phyloP scores from a whole-genome alignment of 2,329 filamentous ascomycete species.

The Boeremia lycopersici region DNA sequence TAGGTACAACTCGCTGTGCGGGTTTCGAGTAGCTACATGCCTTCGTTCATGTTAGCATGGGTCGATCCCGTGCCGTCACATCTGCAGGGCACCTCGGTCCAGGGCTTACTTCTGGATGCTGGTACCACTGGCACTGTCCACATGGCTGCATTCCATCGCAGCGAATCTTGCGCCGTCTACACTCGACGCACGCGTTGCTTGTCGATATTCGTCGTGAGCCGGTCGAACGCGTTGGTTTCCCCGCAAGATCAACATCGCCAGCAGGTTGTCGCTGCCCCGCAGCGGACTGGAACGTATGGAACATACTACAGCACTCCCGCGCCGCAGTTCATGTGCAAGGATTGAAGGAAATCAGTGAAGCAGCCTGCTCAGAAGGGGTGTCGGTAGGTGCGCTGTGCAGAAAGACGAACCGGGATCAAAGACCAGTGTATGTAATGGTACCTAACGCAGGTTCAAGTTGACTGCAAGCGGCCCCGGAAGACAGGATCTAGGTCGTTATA shows the following conservation, averaged over 20 bases:
- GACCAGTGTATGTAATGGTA: constrained; percentile 19
- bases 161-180: constrained; percentile 80
- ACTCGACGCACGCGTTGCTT: constrained; percentile 73
- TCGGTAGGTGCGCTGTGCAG: constrained; percentile 16
- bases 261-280: constrained; percentile 40
- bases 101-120: constrained; percentile 66
- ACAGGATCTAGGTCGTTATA: constrained; percentile 24
- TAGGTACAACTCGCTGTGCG: constrained; percentile 75
- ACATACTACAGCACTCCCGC: constrained; percentile 44
- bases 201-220: constrained; percentile 55
- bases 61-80: not conserved
- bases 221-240: constrained; percentile 44
- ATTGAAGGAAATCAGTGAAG: constrained; percentile 16
- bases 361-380: constrained; percentile 9
- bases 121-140: constrained; percentile 81
- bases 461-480: constrained; percentile 11
- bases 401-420: constrained; percentile 6
- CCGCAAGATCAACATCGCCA: constrained; percentile 41
- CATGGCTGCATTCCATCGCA: constrained; percentile 84
- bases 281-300: constrained; percentile 53
- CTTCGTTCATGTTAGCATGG: constrained; percentile 5
- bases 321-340: constrained; percentile 6
- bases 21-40: constrained; percentile 83
- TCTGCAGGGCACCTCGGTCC: not conserved
- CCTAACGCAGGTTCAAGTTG: constrained; percentile 19